Conservation (phyloP, 108 stramenopile genomes). For the Mediolabrus comicus region DNA sequence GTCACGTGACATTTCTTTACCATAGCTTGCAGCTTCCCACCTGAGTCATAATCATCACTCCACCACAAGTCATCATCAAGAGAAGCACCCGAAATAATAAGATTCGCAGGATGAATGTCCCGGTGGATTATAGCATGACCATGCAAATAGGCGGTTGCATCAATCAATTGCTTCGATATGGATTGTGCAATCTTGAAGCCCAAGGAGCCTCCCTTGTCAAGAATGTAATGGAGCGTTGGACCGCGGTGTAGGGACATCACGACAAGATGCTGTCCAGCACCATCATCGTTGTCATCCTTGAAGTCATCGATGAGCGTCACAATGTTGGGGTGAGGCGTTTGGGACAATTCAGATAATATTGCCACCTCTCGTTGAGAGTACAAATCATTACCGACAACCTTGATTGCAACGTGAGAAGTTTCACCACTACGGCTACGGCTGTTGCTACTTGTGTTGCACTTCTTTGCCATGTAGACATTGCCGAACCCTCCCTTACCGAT, state of each 20-base stretch:
- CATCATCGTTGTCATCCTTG: slow-evolving; percentile 27
- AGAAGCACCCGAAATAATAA: slow-evolving; percentile 29
- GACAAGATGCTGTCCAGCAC: slow-evolving; percentile 1
- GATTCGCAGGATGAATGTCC: slow-evolving; percentile 84
- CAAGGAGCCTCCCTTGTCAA: slow-evolving; percentile 73
- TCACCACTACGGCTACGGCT: slow-evolving; percentile 9
- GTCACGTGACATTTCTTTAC: slow-evolving; percentile 59
- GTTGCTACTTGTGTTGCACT: too few species aligned
- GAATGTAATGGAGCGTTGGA: slow-evolving; percentile 68
- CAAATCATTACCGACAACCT: slow-evolving; percentile 70
- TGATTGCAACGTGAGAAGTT: slow-evolving; percentile 70
- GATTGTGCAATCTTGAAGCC: slow-evolving; percentile 66
- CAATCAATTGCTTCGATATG: slow-evolving; percentile 72
- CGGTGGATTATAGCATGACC: slow-evolving; percentile 83
- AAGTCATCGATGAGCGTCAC: slow-evolving; percentile 68
- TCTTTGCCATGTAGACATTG: slow-evolving; percentile 77
- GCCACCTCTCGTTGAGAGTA: slow-evolving; percentile 79
- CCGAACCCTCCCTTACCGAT: slow-evolving; percentile 79
- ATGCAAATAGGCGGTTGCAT: slow-evolving; percentile 76
- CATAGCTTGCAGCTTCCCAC: slow-evolving; percentile 40
- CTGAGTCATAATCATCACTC: slow-evolving; percentile 65
- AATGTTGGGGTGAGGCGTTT: slow-evolving; percentile 68
- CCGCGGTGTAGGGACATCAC: slow-evolving; percentile 52
- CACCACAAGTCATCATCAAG: slow-evolving; percentile 54
- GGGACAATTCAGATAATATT: slow-evolving; percentile 65